A percentile compares a stretch with the other conserved stretches of the same genome.
Evolutionary conservation across 176 grass and related monocot genomes (phyloP).

Genomic region (Phoenix dactylifera): DNA sequence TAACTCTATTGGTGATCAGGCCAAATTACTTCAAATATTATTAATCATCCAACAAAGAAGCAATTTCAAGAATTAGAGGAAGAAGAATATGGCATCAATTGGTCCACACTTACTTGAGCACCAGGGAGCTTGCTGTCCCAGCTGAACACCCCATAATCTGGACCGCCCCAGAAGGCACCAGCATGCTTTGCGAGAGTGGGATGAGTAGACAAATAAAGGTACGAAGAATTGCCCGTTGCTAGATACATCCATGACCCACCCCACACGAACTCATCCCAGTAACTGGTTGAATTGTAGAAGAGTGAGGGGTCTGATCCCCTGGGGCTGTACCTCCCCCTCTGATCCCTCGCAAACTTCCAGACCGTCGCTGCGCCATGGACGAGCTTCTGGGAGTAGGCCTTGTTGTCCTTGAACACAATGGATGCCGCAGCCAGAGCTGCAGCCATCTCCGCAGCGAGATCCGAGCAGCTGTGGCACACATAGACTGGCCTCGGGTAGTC

Average conservation of each 20-base stretch:
- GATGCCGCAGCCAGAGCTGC: slow-evolving; percentile 8
- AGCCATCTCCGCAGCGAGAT: slow-evolving; percentile 5
- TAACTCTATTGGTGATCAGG: no score
- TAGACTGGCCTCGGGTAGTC: slow-evolving; percentile 6
- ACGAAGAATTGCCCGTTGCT: slow-evolving; percentile 8
- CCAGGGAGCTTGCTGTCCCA: slow-evolving; percentile 18
- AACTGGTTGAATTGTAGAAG: slow-evolving; percentile 9
- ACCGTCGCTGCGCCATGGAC: slow-evolving; percentile 1
- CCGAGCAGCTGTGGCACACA: slow-evolving; percentile 1
- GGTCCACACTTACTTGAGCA: slow-evolving; percentile 1
- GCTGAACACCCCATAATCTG: slow-evolving; percentile 10
- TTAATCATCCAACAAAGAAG: background rate
- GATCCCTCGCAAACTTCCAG: background rate
- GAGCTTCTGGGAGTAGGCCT: slow-evolving; percentile 8
- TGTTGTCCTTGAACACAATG: slow-evolving; percentile 12
- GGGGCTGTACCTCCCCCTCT: background rate
- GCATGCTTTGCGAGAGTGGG: slow-evolving; percentile 3
- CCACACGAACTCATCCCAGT: slow-evolving; percentile 13
- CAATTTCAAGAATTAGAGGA: background rate
- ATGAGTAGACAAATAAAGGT: slow-evolving; percentile 1
- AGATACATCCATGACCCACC: slow-evolving; percentile 17
- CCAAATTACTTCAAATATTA: no score
- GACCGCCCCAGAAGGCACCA: slow-evolving; percentile 3
- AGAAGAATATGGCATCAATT: background rate
- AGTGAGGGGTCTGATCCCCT: background rate